Base-by-base conservation (phyloP, 345 rosid genomes). In the Heritiera fomes region DNA sequence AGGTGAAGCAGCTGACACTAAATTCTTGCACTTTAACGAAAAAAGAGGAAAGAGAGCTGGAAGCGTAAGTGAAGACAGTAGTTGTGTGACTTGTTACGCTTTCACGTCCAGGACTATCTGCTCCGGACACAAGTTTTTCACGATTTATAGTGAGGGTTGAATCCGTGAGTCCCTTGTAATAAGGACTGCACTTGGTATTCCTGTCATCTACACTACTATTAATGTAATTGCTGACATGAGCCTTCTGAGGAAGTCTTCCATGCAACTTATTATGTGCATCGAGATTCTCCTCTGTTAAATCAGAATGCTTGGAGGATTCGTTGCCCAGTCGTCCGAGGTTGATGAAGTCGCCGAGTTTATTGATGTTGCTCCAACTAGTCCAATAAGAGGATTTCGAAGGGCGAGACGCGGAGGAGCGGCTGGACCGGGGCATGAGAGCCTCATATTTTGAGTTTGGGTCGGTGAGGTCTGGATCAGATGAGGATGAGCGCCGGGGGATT, bases 131-230 rank as follows among this genome's bases (percentile, higher is more conserved):
- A 12, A 30, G n/a, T 55, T 18, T 82, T 30, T 78, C 80, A 0
- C 82, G 79, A 34, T 66, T 82, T 47, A 83, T 60, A 20, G 69
- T 70, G 7, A 87, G 90, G 49, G 91, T 80, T 5, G 82, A 75
- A 78, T 89, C 86, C 3, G 87, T 85, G 38, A 86, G 87, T 13
- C 89, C 93, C 63, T 82, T 88, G 65, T 86, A 88, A 77, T 90
- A 90, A 6, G 93, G 93, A 55, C 93, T 90, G 77, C 90, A 87
- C 56, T 77, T 80, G 8, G 71, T 61, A 65, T 85, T 81, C 83
- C 61, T 81, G 34, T 32, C 67, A 15, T 64, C 55, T 13, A 79
- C 53, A 7, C 6, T 17, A 5, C 47, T 5, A 14, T 7, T 2
- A 43, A 45, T 68, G 43, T 46, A 28, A 28, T 75, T 11, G 47